A percentile compares a stretch with the other conserved stretches of the same genome.
phyloP scores from a whole-genome alignment of 2,329 filamentous ascomycete species.

The Hymenoscyphus occultus region DNA sequence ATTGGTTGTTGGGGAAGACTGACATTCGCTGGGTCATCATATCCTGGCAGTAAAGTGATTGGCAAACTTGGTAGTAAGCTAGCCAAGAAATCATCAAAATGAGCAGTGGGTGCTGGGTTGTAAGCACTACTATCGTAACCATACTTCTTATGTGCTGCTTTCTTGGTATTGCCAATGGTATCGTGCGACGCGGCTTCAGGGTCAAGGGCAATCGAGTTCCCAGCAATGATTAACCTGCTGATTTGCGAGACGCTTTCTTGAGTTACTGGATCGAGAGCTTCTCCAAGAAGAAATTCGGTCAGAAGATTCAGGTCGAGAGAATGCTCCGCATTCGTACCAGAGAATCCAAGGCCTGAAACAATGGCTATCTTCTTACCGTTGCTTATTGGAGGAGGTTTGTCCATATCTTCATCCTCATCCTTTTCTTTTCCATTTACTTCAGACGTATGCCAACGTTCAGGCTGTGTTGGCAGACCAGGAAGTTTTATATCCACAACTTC shows the following conservation, averaged over 20 bases:
- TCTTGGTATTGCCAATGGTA: conserved; percentile 35
- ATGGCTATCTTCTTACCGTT: conserved; percentile 66
- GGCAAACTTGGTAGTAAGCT: conserved; percentile 81
- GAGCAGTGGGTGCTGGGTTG: conserved; percentile 79
- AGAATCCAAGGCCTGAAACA: conserved; percentile 84
- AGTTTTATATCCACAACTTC: conserved; percentile 88
- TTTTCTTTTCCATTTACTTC: conserved; percentile 43
- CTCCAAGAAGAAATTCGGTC: conserved; percentile 83
- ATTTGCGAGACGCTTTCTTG: conserved; percentile 65
- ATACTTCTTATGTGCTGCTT: conserved; percentile 69
- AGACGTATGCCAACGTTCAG: conserved; percentile 71
- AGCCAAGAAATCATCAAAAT: conserved; percentile 79
- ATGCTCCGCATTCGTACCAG: conserved; percentile 68
- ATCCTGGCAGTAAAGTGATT: conserved; percentile 83
- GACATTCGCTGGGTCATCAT: conserved; percentile 81
- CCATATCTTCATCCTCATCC: conserved; percentile 46
- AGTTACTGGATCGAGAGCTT: conserved; percentile 59
- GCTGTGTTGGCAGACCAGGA: conserved; percentile 80
- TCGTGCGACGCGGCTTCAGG: conserved; percentile 31
- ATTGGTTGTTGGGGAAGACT: conserved; percentile 91
- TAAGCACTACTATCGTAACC: conserved; percentile 89
- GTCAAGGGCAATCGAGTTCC: conserved; percentile 67
- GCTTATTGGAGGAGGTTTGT: conserved; percentile 36
- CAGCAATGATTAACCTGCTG: conserved; percentile 83
- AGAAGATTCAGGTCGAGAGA: conserved; percentile 74